Evolutionary conservation across 805 yeast species (phyloP).

Genomic region (Myxozyma sirexii): DNA sequence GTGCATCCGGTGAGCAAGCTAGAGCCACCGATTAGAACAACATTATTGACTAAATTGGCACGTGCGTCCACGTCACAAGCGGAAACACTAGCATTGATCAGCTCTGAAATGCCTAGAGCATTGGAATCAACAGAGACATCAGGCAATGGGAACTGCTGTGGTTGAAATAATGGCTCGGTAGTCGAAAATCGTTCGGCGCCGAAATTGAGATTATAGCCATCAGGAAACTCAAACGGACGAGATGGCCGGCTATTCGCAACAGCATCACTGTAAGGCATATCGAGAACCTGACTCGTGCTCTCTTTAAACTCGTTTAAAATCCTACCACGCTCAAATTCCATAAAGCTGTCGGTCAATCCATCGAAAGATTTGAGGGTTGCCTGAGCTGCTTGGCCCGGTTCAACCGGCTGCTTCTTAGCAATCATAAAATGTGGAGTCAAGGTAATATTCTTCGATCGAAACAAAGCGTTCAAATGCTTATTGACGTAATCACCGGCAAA

Average conservation of each 20-base stretch:
- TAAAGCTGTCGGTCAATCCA: constrained; percentile 46
- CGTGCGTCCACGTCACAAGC: constrained; percentile 49
- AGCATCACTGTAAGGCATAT: constrained; percentile 44
- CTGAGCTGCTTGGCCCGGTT: constrained; percentile 44
- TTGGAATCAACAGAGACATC: constrained; percentile 32
- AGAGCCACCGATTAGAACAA: constrained; percentile 65
- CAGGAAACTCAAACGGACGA: constrained; percentile 63
- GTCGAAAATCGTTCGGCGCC: constrained; percentile 57
- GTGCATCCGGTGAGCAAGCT: constrained; percentile 59
- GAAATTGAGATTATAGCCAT: constrained; percentile 52
- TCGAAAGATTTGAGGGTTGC: constrained; percentile 37
- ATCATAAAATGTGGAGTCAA: constrained; percentile 45
- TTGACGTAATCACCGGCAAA: constrained; percentile 86
- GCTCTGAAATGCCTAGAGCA: constrained; percentile 39
- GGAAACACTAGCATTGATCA: constrained; percentile 51
- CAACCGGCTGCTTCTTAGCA: constrained; percentile 42
- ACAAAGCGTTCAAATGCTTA: constrained; percentile 58
- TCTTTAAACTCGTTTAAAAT: constrained; percentile 55
- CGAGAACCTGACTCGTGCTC: constrained; percentile 46
- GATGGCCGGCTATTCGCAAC: constrained; percentile 42
- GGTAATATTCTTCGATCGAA: constrained; percentile 44
- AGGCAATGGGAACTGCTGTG: constrained; percentile 55
- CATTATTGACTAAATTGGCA: constrained; percentile 48
- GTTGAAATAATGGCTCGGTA: constrained; percentile 73
- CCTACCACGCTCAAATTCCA: constrained; percentile 46